phyloP scores from a whole-genome alignment of 225 moss, liverwort and hornwort species.

The Sphagnum contortum region DNA sequence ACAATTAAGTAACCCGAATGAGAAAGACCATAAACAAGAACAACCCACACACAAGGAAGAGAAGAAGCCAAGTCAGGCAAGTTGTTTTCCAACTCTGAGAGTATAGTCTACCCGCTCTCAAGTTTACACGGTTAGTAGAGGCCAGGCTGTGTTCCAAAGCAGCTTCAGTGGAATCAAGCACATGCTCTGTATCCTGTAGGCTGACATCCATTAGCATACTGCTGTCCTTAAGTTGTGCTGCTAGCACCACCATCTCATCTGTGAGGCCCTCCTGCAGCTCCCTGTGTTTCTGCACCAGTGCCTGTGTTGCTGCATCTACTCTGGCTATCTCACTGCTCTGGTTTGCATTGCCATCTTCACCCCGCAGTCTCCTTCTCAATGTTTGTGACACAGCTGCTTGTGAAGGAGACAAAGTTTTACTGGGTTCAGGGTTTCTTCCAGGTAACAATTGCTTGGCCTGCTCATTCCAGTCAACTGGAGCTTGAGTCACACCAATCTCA shows the following conservation, averaged over 20 bases:
- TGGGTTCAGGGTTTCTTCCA: slow-evolving; percentile 3
- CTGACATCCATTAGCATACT: slow-evolving; percentile 81
- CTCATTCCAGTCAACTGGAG: neutral
- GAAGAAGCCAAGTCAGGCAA: slow-evolving; percentile 76
- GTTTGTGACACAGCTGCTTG: slow-evolving; percentile 13
- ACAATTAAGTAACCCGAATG: slow-evolving; percentile 49
- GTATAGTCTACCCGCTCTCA: slow-evolving; percentile 59
- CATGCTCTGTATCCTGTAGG: slow-evolving; percentile 69
- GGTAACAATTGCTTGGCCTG: neutral
- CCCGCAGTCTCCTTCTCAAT: slow-evolving; percentile 52
- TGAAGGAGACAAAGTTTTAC: neutral
- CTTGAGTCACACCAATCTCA: slow-evolving; percentile 7
- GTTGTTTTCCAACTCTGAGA: slow-evolving; percentile 78
- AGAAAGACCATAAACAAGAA: slow-evolving; percentile 90
- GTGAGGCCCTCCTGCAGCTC: slow-evolving; percentile 83
- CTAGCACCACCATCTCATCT: slow-evolving; percentile 75
- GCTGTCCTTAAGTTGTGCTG: slow-evolving; percentile 76
- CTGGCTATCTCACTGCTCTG: slow-evolving; percentile 17
- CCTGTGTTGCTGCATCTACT: slow-evolving; percentile 48
- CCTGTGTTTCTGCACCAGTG: slow-evolving; percentile 65
- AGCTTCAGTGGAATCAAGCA: slow-evolving; percentile 63
- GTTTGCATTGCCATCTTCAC: slow-evolving; percentile 25
- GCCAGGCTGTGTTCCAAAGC: slow-evolving; percentile 81
- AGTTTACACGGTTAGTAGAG: slow-evolving; percentile 71
- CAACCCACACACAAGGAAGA: slow-evolving; percentile 63